phyloP scores from a whole-genome alignment of 345 rosid genomes.

The Draba incana region DNA sequence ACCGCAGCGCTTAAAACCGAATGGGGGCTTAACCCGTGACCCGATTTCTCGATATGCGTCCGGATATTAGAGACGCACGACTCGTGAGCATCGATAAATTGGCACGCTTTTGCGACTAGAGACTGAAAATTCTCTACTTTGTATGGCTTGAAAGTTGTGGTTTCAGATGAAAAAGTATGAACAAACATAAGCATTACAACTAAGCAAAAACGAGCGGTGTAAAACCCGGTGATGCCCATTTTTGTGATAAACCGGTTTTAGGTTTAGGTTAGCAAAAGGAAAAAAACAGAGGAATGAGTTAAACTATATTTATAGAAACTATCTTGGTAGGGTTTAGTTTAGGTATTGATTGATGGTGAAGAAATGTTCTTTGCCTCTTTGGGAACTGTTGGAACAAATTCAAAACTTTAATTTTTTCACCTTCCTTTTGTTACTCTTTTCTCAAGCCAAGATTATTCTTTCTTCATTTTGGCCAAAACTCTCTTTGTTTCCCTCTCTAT shows the following conservation, averaged over 20 bases:
- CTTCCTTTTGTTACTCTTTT: conserved; percentile 45
- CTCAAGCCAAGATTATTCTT: conserved; percentile 56
- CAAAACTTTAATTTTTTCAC: conserved; percentile 38
- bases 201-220: conserved; percentile 42
- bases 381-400: conserved; percentile 39
- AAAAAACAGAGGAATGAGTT: conserved; percentile 5
- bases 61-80: conserved; percentile 56
- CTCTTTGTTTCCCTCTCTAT: conserved; percentile 9
- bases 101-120: conserved; percentile 55
- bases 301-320: conserved; percentile 12
- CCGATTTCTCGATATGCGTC: conserved; percentile 42
- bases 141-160: conserved; percentile 32
- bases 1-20: conserved; percentile 69
- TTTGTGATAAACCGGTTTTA: conserved; percentile 7
- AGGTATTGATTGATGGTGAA: conserved; percentile 56
- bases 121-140: conserved; percentile 45
- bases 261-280: conserved; percentile 32
- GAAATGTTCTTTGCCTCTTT: conserved; percentile 51
- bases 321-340: conserved; percentile 22
- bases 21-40: conserved; percentile 43
- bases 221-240: conserved; percentile 49
- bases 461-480: conserved; percentile 27
- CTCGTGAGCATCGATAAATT: conserved; percentile 48
- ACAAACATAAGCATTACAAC: conserved; percentile 39
- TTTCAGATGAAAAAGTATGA: conserved; percentile 42